phyloP scores from a whole-genome alignment of 192 early-diverging fungal species.

The Cladochytrium replicatum region DNA sequence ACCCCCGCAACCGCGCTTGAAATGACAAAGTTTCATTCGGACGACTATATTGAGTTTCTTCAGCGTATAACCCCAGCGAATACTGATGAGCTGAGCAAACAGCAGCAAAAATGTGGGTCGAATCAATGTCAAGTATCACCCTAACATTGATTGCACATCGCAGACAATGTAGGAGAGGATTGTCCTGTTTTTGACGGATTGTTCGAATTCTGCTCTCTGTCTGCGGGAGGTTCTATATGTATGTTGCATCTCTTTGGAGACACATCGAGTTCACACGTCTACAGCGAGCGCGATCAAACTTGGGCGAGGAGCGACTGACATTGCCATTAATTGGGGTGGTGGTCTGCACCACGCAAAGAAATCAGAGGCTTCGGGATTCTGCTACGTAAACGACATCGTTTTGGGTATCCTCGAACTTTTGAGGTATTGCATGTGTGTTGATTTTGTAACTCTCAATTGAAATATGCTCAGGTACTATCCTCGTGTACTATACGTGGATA shows the following conservation, averaged over 20 bases:
- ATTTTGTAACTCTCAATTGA: conserved; percentile 2
- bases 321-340: conserved; percentile 97
- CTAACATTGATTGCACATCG: conserved; percentile 35
- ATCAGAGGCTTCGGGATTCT: conserved; percentile 86
- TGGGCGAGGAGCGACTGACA: conserved; percentile 69
- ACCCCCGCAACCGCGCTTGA: conserved; percentile 77
- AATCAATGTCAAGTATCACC: conserved; percentile 38
- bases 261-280: background rate
- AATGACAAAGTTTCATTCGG: conserved; percentile 87
- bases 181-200: conserved; percentile 96
- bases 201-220: conserved; percentile 88
- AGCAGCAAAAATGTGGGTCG: conserved; percentile 34
- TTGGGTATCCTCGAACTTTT: conserved; percentile 83
- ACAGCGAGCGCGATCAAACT: conserved; percentile 78
- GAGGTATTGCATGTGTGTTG: conserved; percentile 28
- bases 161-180: conserved; percentile 92
- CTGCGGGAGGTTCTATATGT: conserved; percentile 84
- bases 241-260: background rate
- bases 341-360: conserved; percentile 91
- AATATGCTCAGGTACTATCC: conserved; percentile 48
- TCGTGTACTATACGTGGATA: conserved; percentile 90
- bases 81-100: conserved; percentile 34
- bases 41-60: conserved; percentile 94
- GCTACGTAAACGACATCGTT: conserved; percentile 98
- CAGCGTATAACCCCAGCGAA: conserved; percentile 52